Base-by-base conservation (phyloP, 2,329 filamentous ascomycete genomes). In the Pseudomassariella vexata region DNA sequence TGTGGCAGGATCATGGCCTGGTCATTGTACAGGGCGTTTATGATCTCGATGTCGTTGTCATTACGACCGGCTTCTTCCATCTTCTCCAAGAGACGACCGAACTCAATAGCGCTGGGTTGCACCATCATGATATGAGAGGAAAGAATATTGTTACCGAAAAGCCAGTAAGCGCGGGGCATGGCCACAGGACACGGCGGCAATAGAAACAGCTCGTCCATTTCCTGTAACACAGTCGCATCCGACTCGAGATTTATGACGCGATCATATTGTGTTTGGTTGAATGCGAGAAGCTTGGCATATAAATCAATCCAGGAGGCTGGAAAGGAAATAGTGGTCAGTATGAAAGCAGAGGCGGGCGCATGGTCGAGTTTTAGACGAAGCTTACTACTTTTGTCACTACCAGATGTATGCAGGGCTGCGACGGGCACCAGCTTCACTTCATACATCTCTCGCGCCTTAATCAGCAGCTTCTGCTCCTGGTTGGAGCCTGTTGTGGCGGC, bases 101-200 rank as follows among this genome's bases (percentile, higher is more conserved):
- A 69, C 34, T 82, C 77, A 8, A 45, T 44, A 11, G 58, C 49
- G 3, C 68, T 73, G 0, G 82, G 81, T 28, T 77, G 60, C 24
- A 83, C 58, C 4, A 84, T 68, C 50, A 83, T 68, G 24, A 84
- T 48, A 24, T 79, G 66, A 3, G 75, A 76, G 0, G 76, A 75
- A 9, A 85, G 62, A 3, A 66, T 63, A 40, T 65, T 63, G 7
- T 60, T 62, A 1, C 66, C 59, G 5, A 72, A 63, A 2, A 76
- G 61, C 82, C 82, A 86, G 52, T 86, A 85, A 7, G 82, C 82
- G 19, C 77, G 72, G 2, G 82, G 79, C 70, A 85, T 79, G 3
- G 80, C 80, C 4, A 82, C 68, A 1, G 70, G 62, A 1, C 70
- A 66, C 2, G 60, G 51, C 0, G 82, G 82, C 2, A 82, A 62